Evolutionary conservation across 2,329 filamentous ascomycete species (phyloP).

Genomic region (Nemania sp.): DNA sequence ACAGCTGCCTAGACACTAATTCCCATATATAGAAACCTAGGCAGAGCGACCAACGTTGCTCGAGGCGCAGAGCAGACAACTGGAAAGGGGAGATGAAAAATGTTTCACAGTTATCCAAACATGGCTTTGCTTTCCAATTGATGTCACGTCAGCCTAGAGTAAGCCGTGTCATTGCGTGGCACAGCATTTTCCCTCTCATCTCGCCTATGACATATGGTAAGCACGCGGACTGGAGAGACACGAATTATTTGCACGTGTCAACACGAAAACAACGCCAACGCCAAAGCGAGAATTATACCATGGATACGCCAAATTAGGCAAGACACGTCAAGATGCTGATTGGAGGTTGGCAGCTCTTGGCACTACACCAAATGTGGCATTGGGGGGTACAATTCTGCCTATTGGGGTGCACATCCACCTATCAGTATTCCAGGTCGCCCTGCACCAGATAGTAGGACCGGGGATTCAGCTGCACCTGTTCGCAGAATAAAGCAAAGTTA

Average conservation of each 20-base stretch:
- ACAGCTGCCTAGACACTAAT: not conserved
- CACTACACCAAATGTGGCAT: conserved; percentile 8
- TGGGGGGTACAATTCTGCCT: conserved; percentile 12
- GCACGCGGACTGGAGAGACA: conserved; percentile 13
- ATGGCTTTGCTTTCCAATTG: conserved; percentile 14
- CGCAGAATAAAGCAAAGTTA: conserved; percentile 12
- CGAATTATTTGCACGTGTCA: conserved; percentile 26
- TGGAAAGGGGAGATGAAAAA: conserved; percentile 15
- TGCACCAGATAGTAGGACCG: not conserved
- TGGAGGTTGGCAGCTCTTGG: conserved; percentile 9
- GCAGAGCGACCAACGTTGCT: not conserved
- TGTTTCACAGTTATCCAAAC: conserved; percentile 13
- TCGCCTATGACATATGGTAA: conserved; percentile 11
- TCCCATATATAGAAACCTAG: conserved; percentile 12
- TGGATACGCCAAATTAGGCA: conserved; percentile 11
- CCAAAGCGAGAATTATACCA: conserved; percentile 5
- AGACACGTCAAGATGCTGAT: not conserved
- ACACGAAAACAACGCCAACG: conserved; percentile 27
- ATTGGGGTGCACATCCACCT: not conserved
- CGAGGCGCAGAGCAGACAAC: conserved; percentile 4
- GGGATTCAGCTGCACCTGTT: conserved; percentile 7
- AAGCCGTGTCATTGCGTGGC: conserved; percentile 19
- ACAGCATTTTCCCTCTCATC: conserved; percentile 7
- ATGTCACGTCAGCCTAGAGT: conserved; percentile 13
- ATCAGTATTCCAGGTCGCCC: conserved; percentile 1